phyloP scores from a whole-genome alignment of 2,329 filamentous ascomycete genomes.

The Orbilia quercus region DNA sequence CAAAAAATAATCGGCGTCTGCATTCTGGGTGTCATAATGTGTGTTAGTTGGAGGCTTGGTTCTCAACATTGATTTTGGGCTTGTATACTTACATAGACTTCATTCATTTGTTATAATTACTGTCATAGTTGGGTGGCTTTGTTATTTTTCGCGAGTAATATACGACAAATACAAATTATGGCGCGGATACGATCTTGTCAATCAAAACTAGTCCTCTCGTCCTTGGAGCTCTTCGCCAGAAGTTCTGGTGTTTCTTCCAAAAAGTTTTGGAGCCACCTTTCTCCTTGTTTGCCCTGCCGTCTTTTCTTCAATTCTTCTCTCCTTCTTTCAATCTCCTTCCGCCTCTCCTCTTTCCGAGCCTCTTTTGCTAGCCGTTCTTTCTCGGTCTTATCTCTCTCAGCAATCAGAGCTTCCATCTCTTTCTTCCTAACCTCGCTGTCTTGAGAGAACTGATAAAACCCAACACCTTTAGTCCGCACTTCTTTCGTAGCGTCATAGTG shows the following conservation, averaged over 20 bases:
- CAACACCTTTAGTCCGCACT: slow-evolving; percentile 86
- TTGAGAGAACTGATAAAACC: slow-evolving; percentile 88
- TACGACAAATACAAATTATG: too few relatives aligned
- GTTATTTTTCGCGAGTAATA: neutral
- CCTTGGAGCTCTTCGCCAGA: slow-evolving; percentile 10
- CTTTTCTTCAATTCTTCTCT: slow-evolving; percentile 64
- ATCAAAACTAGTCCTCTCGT: slow-evolving; percentile 7
- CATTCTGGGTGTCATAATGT: too few relatives aligned
- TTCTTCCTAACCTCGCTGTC: slow-evolving; percentile 74
- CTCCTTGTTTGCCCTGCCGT: slow-evolving; percentile 75
- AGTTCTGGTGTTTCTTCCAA: slow-evolving; percentile 60
- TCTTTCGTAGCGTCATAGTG: slow-evolving; percentile 90
- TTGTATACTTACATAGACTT: neutral
- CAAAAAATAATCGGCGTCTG: too few relatives aligned
- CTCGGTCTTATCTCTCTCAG: slow-evolving; percentile 76
- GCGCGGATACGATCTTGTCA: neutral
- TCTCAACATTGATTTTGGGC: neutral
- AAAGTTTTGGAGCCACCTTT: slow-evolving; percentile 76
- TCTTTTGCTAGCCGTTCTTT: slow-evolving; percentile 69
- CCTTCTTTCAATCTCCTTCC: slow-evolving; percentile 65
- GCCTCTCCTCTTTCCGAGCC: slow-evolving; percentile 69
- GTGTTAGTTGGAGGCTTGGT: too few relatives aligned
- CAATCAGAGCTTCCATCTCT: slow-evolving; percentile 81
- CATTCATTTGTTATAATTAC: neutral
- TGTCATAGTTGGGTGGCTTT: neutral